Percentiles rank a stretch among this genome's conserved stretches.
These are phyloP conservation scores for Cerioporus squamosus DNA, from an alignment of 1,284 basidiomycete species.

Conservation along the genomic window DNA sequence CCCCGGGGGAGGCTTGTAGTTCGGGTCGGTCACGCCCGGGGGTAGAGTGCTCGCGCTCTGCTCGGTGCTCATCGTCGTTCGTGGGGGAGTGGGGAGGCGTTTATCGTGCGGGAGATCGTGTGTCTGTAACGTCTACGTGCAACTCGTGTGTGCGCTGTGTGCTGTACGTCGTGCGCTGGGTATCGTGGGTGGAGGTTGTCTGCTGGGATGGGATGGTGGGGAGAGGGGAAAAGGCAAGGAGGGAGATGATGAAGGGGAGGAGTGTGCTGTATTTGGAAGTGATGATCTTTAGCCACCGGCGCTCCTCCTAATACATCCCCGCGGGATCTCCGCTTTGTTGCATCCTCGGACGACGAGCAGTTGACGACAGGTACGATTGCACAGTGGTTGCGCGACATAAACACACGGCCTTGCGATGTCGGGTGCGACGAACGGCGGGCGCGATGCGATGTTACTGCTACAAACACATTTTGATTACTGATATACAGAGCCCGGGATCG, in stretches of 20 bases:
- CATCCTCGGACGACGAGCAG: neutral
- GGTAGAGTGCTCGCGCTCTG: constrained; percentile 62
- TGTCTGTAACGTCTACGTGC: no score
- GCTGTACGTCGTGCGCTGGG: neutral
- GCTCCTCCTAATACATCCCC: neutral
- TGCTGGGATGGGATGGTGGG: neutral
- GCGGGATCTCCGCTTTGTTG: neutral
- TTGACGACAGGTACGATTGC: no score
- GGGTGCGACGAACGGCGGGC: neutral
- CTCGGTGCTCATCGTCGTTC: constrained; percentile 25
- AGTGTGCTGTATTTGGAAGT: constrained; percentile 18
- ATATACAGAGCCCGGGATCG: constrained; percentile 30
- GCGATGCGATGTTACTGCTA: constrained; percentile 21
- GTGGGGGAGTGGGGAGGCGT: neutral
- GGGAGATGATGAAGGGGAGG: constrained; percentile 12
- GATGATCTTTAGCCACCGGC: constrained; percentile 8
- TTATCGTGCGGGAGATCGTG: no score
- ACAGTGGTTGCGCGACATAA: neutral
- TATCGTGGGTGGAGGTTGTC: neutral
- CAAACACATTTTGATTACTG: constrained; percentile 26
- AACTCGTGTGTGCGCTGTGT: no score
- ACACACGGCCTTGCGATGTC: neutral
- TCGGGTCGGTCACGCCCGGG: constrained; percentile 65
- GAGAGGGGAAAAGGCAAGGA: neutral
- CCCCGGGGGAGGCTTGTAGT: constrained; percentile 76